Conservation (phyloP, 352 stramenopile genomes). For the Pelagophyceae sp. region DNA sequence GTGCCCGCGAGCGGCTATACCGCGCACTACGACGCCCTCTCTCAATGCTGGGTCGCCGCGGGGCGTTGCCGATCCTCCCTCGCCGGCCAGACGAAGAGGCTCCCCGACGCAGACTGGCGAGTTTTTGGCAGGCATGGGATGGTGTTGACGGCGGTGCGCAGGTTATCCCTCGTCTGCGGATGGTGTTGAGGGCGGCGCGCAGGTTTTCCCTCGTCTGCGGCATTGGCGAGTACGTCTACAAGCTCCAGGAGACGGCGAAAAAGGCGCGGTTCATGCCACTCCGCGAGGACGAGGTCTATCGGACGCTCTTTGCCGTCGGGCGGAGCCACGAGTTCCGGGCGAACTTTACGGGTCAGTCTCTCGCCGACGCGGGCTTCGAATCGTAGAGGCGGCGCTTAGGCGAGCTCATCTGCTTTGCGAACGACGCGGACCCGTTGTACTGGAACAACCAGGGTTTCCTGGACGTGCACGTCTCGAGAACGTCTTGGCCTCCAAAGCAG, state of each 20-base stretch:
- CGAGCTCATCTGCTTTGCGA: slow-evolving; percentile 46
- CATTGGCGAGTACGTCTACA: slow-evolving; percentile 33
- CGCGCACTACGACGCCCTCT: slow-evolving; percentile 34
- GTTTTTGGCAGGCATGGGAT: too few relatives aligned
- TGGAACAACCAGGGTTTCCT: slow-evolving; percentile 38
- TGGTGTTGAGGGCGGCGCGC: too few relatives aligned
- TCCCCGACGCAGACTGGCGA: slow-evolving; percentile 30
- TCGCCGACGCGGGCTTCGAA: too few relatives aligned
- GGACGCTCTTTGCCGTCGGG: slow-evolving; percentile 34
- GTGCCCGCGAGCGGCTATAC: slow-evolving; percentile 34
- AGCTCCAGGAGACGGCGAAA: slow-evolving; percentile 22
- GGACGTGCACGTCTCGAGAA: slow-evolving; percentile 34
- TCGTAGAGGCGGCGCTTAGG: too few relatives aligned
- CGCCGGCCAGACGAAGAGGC: slow-evolving; percentile 2
- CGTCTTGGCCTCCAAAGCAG: slow-evolving; percentile 34
- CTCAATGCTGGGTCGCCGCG: slow-evolving; percentile 31
- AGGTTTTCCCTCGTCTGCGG: slow-evolving; percentile 40
- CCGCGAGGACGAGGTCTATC: slow-evolving; percentile 28
- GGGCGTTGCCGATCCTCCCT: slow-evolving; percentile 34
- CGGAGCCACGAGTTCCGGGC: slow-evolving; percentile 29
- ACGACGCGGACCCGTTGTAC: slow-evolving; percentile 43
- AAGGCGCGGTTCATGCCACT: slow-evolving; percentile 31
- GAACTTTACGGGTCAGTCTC: slow-evolving; percentile 26
- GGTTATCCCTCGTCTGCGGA: slow-evolving; percentile 39
- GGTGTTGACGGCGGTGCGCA: too few relatives aligned